Conservation (phyloP, 2,329 filamentous ascomycete genomes). For the Pestalotiopsis sp. region DNA sequence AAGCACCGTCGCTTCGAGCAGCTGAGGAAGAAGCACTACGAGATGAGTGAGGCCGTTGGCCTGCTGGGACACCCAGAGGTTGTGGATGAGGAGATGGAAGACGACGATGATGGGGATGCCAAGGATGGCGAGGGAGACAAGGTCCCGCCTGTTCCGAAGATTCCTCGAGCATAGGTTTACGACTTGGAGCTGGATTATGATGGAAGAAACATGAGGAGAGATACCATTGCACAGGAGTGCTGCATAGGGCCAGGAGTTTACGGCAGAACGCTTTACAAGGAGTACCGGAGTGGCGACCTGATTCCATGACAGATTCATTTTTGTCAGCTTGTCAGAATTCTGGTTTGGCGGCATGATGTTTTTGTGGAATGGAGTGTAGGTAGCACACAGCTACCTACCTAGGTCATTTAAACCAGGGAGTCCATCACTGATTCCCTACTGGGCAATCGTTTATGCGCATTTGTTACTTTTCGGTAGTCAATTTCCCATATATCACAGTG, state of each 20-base stretch:
- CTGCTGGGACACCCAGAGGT: conserved; percentile 77
- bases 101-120: conserved; percentile 55
- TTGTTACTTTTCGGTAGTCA: neutral
- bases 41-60: conserved; percentile 93
- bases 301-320: neutral
- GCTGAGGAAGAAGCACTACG: conserved; percentile 94
- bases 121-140: conserved; percentile 35
- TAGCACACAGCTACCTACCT: no score
- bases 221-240: neutral
- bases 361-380: neutral
- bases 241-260: neutral
- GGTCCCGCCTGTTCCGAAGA: conserved; percentile 41
- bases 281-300: neutral
- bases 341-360: neutral
- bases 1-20: conserved; percentile 93
- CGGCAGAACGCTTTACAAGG: neutral
- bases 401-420: neutral
- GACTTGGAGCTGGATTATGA: neutral
- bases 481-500: neutral
- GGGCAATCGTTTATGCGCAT: neutral
- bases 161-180: conserved; percentile 33
- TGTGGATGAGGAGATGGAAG: conserved; percentile 59
- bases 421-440: neutral
- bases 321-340: neutral
- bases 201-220: neutral